Base-by-base conservation (phyloP, 208 protist genomes). In the Tetramitus jugosus region DNA sequence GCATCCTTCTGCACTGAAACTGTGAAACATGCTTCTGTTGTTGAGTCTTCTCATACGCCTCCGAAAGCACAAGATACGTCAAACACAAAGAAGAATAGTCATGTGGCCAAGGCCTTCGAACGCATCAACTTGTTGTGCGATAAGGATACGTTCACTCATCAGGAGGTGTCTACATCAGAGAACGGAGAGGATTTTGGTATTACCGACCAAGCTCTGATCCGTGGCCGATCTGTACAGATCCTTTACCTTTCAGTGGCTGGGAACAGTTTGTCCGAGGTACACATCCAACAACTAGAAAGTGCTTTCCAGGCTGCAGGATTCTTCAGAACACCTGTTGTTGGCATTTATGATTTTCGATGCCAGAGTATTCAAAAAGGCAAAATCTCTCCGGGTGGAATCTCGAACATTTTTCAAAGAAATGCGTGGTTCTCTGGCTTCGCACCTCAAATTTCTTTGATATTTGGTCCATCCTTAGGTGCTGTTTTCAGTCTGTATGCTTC, bases 171-270 rank as follows among this genome's bases (percentile, higher is more conserved):
- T 7, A 89, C 92, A 1, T 85, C 91, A 78, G 94, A 98, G 83
- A 83, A 89, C 62, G 96, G 92, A 87, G 79, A 80, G 72, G 91
- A 95, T 76, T 97, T 97, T 81, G 93, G 87, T 56, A 93, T 96
- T 43, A 96, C 93, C 3, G 93, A 94, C 43, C 87, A 84, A 23
- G 94, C 94, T 62, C 87, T 83, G 17, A 92, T 98, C 79, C 93
- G 96, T 85, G 93, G 93, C 33, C 88, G 93, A 71, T 89, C 86
- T 10, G 94, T 97, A 10, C 97, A 90, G 74, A 85, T 98, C 43
- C 97, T 97, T 85, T 87, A 98, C 82, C 96, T 96, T 77, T 94
- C 91, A 37, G 93, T 98, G 17, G 87, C 96, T 46, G 96, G 96
- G 67, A 95, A 95, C 33, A 91, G 87, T 8, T 87, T 98, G 0